A percentile compares a stretch with the other conserved stretches of the same genome.
These are phyloP conservation scores for Castanospermum australe DNA, from an alignment of 306 rosid species.

Conservation along the genomic window DNA sequence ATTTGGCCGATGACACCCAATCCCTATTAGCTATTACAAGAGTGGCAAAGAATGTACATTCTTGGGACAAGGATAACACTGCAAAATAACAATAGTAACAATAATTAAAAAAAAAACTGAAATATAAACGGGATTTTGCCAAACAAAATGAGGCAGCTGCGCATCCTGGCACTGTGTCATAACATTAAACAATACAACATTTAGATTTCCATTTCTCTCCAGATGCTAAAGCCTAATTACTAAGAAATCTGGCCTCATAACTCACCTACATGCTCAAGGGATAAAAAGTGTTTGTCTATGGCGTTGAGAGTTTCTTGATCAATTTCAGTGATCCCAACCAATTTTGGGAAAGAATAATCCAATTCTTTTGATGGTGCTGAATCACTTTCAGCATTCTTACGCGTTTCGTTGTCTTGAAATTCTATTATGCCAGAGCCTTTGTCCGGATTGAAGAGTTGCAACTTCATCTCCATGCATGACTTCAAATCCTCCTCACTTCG, in stretches of 20 bases:
- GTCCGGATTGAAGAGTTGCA: conserved; percentile 52
- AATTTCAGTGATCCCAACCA: conserved; percentile 40
- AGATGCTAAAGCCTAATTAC: conserved; percentile 4
- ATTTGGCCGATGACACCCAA: not conserved
- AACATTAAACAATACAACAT: conserved; percentile 9
- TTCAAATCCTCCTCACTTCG: conserved; percentile 85
- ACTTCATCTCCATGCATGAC: conserved; percentile 69
- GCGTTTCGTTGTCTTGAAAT: conserved; percentile 34
- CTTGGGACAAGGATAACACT: conserved; percentile 4
- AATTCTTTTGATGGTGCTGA: conserved; percentile 38
- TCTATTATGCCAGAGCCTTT: conserved; percentile 33
- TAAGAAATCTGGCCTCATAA: conserved; percentile 46
- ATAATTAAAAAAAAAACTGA: not conserved
- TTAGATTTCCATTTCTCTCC: conserved; percentile 1
- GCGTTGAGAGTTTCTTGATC: conserved; percentile 63
- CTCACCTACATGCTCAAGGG: conserved; percentile 58
- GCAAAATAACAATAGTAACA: conserved; percentile 1
- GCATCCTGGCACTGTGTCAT: not conserved
- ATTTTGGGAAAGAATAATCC: conserved; percentile 48
- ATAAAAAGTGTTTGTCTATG: conserved; percentile 65
- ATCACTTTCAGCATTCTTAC: conserved; percentile 36
- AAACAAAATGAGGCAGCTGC: not conserved
- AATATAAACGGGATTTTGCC: not conserved
- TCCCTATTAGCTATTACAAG: not conserved
- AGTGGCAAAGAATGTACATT: not conserved